Conservation (phyloP, 2,329 filamentous ascomycete species). For the Ophioceras dolichostomum region DNA sequence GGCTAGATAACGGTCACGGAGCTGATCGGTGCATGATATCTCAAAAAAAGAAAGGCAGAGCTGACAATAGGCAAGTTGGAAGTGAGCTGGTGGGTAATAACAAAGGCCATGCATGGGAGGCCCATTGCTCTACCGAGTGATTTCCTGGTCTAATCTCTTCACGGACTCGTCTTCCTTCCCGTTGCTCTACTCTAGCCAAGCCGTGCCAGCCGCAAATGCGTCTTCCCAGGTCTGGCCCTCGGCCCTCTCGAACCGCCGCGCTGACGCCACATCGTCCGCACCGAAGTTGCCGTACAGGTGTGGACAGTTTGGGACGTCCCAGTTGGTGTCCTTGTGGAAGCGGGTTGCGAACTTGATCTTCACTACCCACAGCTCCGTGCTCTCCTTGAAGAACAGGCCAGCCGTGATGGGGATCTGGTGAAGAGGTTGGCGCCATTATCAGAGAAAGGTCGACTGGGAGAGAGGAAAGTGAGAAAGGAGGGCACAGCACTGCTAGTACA, state of each 20-base stretch:
- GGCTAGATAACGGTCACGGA: too few species aligned
- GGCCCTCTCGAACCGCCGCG: slow-evolving; percentile 31
- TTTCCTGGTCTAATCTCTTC: too few species aligned
- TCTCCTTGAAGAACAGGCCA: slow-evolving; percentile 28
- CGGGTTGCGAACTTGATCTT: slow-evolving; percentile 31
- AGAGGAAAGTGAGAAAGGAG: not conserved
- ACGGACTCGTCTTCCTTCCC: too few species aligned
- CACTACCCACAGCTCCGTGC: slow-evolving; percentile 31
- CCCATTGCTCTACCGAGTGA: too few species aligned
- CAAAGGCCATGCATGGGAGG: too few species aligned
- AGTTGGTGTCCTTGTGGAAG: slow-evolving; percentile 22
- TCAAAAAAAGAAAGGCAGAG: too few species aligned
- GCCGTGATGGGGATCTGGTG: slow-evolving; percentile 33
- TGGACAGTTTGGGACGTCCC: slow-evolving; percentile 41
- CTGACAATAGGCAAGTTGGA: too few species aligned
- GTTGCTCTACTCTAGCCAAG: slow-evolving; percentile 1
- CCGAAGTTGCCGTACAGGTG: slow-evolving; percentile 50
- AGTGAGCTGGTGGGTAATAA: too few species aligned
- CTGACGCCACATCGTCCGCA: slow-evolving; percentile 32
- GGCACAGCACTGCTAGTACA: slow-evolving; percentile 3
- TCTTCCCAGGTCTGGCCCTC: slow-evolving; percentile 34
- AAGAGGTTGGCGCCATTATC: not conserved
- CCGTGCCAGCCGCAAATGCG: slow-evolving; percentile 17
- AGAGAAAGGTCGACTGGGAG: not conserved
- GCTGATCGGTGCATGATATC: too few species aligned